Base-by-base conservation (phyloP, 2,329 filamentous ascomycete genomes). In the Daldinia sp. region DNA sequence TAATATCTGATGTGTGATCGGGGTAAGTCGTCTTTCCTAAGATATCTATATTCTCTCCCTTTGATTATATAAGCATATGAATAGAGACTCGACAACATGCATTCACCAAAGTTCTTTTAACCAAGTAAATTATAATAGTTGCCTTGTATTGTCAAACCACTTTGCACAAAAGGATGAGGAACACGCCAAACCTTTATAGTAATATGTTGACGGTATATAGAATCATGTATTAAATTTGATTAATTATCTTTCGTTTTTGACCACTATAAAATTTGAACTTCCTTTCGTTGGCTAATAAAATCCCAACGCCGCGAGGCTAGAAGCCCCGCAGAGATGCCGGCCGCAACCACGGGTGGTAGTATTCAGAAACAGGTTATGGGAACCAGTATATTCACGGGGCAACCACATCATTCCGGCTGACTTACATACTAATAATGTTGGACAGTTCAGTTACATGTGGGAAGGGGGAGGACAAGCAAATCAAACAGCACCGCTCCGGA, bases 261-360 rank as follows among this genome's bases (percentile, higher is more conserved):
- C 18, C 23, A 23, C 33, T 37, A 54, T n/a, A 9, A 12, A 3
- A 18, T 54, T 54, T 9, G 1, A 6, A 15, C n/a, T 10, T 54
- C 20, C 33, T 2, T 54, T 26, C 18, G 30, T 37, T 56, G 20
- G 53, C 23, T 56, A 30, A 54, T 28, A 55, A 33, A 35, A 33
- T 57, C 37, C 30, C 23, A 30, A 56, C 59, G 59, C 59, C 63
- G 54, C 33, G 48, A 63, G 50, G 41, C 23, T 59, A 60, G 65
- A 65, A 50, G n/a, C 46, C 35, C 67, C 64, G 67, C 50, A 64
- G 57, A 67, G 67, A n/a, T 65, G 67, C 67, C 67, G 63, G 64
- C 57, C 57, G 60, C 41, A 64, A 64, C 60, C 60, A 53, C 56
- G n/a, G 28, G 20, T 30, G 58, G 58, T 63, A 41, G 63, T 50